A percentile compares a stretch with the other conserved stretches of the same genome.
Evolutionary conservation across 2,329 filamentous ascomycete species (phyloP).

Genomic region (Colletotrichum melonis): DNA sequence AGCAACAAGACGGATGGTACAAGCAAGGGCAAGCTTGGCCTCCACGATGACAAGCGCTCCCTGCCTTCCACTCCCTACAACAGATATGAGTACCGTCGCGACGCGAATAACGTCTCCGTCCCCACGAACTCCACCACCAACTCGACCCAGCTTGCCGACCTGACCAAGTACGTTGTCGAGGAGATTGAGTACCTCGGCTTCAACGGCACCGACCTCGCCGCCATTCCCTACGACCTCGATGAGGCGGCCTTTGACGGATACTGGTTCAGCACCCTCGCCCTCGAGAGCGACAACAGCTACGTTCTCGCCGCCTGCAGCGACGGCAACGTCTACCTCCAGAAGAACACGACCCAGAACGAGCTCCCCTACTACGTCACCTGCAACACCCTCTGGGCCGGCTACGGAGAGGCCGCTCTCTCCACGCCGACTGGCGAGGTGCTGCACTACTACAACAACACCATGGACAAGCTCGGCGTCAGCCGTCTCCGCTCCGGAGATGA

Average conservation of each 20-base stretch:
- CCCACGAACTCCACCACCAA: not conserved
- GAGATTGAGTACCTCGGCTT: not conserved
- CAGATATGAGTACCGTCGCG: not conserved
- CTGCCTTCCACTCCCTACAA: not conserved
- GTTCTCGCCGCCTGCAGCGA: conserved; percentile 5
- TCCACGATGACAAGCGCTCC: not conserved
- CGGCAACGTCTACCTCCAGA: conserved; percentile 8
- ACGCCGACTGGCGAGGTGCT: not conserved
- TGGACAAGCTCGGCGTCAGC: conserved; percentile 6
- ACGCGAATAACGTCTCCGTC: not conserved
- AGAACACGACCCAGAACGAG: not conserved
- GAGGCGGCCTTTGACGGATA: conserved; percentile 47
- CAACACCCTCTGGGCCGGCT: conserved; percentile 3
- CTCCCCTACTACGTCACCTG: not conserved
- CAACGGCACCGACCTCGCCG: not conserved
- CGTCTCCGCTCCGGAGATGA: not conserved
- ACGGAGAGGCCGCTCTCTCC: not conserved
- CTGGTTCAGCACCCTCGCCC: conserved; percentile 7
- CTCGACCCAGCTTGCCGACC: not conserved
- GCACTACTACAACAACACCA: conserved; percentile 15
- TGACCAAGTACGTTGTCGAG: not conserved
- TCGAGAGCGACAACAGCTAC: not conserved
- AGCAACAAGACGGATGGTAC: not conserved
- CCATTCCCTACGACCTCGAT: not conserved
- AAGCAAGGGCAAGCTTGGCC: not conserved